These are phyloP conservation scores for Mucor irregularis DNA, from an alignment of 371 early-diverging fungal genomes.

Conservation along the genomic window DNA sequence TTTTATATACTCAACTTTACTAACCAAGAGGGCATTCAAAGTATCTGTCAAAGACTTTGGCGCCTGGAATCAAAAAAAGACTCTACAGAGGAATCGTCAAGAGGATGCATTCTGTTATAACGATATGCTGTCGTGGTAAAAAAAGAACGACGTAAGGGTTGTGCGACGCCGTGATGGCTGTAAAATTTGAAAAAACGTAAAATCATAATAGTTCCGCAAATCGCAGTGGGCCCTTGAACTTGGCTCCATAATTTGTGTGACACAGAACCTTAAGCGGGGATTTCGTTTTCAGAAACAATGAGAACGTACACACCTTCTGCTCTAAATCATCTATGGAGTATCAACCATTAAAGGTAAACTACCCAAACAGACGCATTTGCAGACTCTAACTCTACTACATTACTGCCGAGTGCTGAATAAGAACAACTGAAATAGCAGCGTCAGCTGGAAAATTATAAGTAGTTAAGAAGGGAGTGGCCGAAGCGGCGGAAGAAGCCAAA, in stretches of 20 bases:
- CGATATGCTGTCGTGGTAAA: background rate
- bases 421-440: background rate
- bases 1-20: no score
- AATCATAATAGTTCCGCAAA: background rate
- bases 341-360: slow-evolving; percentile 40
- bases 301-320: no score
- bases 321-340: no score
- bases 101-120: slow-evolving; percentile 10
- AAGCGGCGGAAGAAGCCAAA: slow-evolving; percentile 1
- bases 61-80: slow-evolving; percentile 58
- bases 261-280: no score
- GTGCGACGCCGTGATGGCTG: background rate
- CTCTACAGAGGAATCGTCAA: slow-evolving; percentile 48
- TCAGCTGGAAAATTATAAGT: background rate
- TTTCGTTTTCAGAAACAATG: no score
- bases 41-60: slow-evolving; percentile 59
- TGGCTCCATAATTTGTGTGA: no score
- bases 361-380: background rate
- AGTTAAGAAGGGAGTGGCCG: background rate
- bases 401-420: background rate
- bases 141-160: background rate
- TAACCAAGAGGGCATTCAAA: slow-evolving; percentile 62
- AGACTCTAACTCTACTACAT: background rate
- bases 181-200: no score
- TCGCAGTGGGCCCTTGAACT: no score